Conservation (phyloP, 306 rosid species). For the Benincasa hispida region DNA sequence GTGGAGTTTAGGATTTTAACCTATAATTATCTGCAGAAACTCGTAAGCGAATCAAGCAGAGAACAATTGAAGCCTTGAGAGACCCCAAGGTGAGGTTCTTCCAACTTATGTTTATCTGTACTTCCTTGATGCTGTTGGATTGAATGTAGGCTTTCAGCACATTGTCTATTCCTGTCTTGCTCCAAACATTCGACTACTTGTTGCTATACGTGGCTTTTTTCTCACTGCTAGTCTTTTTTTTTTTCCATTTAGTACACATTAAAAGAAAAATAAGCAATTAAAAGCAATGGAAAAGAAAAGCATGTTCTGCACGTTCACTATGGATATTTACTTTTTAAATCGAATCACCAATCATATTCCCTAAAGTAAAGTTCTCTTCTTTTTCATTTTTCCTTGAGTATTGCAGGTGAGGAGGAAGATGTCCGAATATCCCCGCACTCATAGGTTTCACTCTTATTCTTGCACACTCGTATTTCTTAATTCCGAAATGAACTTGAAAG, state of each 20-base stretch:
- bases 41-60: conserved; percentile 48
- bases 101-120: conserved; percentile 29
- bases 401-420: conserved; percentile 73
- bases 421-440: conserved; percentile 52
- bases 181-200: background rate
- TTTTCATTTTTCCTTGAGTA: conserved; percentile 5
- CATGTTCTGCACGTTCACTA: background rate
- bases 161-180: background rate
- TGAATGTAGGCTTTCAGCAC: background rate
- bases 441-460: conserved; percentile 32
- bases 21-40: conserved; percentile 41
- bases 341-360: background rate
- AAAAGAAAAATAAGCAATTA: background rate
- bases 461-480: background rate
- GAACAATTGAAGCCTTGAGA: conserved; percentile 70
- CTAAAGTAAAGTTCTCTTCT: background rate
- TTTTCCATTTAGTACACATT: background rate
- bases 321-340: background rate
- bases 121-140: background rate
- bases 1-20: conserved; percentile 10
- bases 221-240: background rate
- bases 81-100: conserved; percentile 92
- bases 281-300: background rate
- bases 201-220: background rate
- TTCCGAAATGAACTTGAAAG: background rate